Base-by-base conservation (phyloP, 2,329 filamentous ascomycete genomes). In the Ophiognomonia clavigignenti-juglandacearum region DNA sequence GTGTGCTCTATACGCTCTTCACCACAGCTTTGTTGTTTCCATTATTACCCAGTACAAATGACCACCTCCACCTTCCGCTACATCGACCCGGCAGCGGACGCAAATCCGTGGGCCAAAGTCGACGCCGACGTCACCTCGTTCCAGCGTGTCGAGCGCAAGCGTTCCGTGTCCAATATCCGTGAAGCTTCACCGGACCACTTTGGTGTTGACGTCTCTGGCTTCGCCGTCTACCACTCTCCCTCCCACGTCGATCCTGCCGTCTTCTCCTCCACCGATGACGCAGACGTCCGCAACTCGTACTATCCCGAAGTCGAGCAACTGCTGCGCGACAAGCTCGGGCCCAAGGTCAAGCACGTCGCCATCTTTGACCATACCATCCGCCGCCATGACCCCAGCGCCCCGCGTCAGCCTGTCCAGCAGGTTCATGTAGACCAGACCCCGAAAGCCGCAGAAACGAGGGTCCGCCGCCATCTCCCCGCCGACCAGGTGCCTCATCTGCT, bases 331-430 rank as follows among this genome's bases (percentile, higher is more conserved):
- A 75, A 76, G 37, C 67, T 85, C 0, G 39, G 49, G 8, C 68
- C 73, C 0, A 75, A 71, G 0, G 67, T 83, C 43, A 77, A 75
- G 45, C 80, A 80, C 51, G 73, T 88, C 10, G 73, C 81, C 50
- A 83, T 87, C 49, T 88, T 88, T 59, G 84, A 88, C 62, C 84
- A 88, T 61, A 87, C 84, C 0, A 83, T 88, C 54, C 75, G 84
- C 2, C 68, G 76, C 6, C 67, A 75, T 18, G 63, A 69, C 2
- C 74, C 76, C n/a, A 61, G 67, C 2, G 69, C 80, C 0, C 72
- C 80, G 0, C 73, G 84, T 6, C 77, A 79, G 53, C 85, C 85
- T 0, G 83, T 88, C 0, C 79, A 85, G 60, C 77, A 80, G 54
- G 81, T 87, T 0, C 85, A 88, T 52, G 82, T 88, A 13, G 85